Base-by-base conservation (phyloP, 148 eudicot genomes). In the Amaranthus palmeri region DNA sequence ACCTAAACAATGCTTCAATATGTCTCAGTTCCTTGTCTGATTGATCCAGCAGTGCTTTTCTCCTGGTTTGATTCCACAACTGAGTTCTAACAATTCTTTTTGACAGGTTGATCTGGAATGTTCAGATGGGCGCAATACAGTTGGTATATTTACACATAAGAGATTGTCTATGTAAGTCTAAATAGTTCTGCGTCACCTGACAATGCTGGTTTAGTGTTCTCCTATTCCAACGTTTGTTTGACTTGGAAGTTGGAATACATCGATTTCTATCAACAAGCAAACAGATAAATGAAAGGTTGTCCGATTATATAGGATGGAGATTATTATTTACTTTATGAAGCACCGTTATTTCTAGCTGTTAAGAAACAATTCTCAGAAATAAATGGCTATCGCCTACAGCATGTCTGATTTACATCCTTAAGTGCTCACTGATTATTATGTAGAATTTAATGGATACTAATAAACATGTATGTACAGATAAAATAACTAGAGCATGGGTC, bases 71-170 rank as follows among this genome's bases (percentile, higher is more conserved):
- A 0, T 2, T 55, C 6, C 6, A 56, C 52, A 46, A 11, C 17
- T 65, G 49, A 9, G 25, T 49, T 25, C 68, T 62, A 54, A 54
- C 58, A 61, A 49, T 60, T 54, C 18, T 53, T 72, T 49, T 71
- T 76, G 66, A 71, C 85, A 95, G 96, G 99, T 95, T 72, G 97
- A 95, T 86, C 79, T 95, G 82, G 99, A 95, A 60, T 86, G 86
- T 71, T 83, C 99, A 66, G 84, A 87, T 81, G 97, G 97, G 64
- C 85, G 82, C 53, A 74, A 65, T 73, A 89, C 97, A 52, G 74
- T 90, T 52, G 97, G 93, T 66, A 65, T 95, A 82, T 95, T 82
- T 80, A 95, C 89, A 76, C 99, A 95, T 68, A 88, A 25, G 74
- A 81, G 63, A 59, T 85, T 95, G 44, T 95, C 97, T 15, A 85